A percentile compares a stretch with the other conserved stretches of the same genome.
Evolutionary conservation across 257 asterid species (phyloP).

Genomic region (Gentiana straminea): DNA sequence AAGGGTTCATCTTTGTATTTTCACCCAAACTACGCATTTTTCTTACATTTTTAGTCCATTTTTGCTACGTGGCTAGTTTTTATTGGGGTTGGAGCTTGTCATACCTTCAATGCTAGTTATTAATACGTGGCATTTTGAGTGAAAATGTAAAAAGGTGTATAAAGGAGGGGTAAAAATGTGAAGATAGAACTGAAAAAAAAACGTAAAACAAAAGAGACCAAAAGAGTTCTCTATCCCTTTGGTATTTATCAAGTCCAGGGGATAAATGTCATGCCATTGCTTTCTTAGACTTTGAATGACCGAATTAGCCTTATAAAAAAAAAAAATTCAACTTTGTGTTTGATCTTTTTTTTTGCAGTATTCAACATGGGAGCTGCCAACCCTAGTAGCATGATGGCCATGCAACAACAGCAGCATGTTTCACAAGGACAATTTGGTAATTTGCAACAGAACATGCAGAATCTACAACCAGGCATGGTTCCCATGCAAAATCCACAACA

Average conservation of each 20-base stretch:
- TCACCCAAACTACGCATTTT: no score
- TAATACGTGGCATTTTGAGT: no score
- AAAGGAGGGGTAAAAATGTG: no score
- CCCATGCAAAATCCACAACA: constrained; percentile 57
- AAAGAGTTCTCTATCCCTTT: neutral
- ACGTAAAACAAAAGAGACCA: no score
- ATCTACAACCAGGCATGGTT: constrained; percentile 48
- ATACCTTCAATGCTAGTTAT: no score
- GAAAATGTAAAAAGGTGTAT: no score
- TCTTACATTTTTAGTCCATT: no score
- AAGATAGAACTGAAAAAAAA: no score
- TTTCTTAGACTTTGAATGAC: neutral
- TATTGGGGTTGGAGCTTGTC: no score
- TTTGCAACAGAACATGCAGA: constrained; percentile 56
- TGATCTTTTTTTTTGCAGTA: constrained; percentile 30
- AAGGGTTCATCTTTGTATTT: no score
- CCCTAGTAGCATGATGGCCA: constrained; percentile 66
- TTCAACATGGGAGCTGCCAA: constrained; percentile 66
- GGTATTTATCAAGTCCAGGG: neutral
- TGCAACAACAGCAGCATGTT: constrained; percentile 60
- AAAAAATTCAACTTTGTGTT: no score
- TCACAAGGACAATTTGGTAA: constrained; percentile 60
- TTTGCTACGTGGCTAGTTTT: no score
- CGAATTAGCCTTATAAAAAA: neutral
- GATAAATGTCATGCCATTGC: neutral